Evolutionary conservation across 805 yeast species (phyloP).

Genomic region (Ogataea salicorniae): DNA sequence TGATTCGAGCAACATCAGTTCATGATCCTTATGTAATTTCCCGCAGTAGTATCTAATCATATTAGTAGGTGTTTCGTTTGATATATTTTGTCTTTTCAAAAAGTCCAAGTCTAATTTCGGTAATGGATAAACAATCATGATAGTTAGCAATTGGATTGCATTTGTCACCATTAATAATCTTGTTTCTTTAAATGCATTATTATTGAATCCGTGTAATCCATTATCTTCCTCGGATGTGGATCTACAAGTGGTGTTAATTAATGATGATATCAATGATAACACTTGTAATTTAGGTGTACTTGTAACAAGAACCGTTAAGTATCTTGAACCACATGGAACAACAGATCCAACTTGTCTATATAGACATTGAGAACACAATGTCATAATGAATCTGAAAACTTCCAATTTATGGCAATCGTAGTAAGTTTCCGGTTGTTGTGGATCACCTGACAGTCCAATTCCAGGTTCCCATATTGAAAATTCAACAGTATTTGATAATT

Average conservation of each 20-base stretch:
- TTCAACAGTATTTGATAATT: constrained; percentile 28
- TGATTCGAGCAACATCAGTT: constrained; percentile 43
- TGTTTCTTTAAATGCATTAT: constrained; percentile 31
- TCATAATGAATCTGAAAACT: constrained; percentile 53
- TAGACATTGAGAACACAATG: constrained; percentile 56
- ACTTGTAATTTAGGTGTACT: constrained; percentile 44
- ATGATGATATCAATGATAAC: constrained; percentile 57
- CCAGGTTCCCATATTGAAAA: constrained; percentile 76
- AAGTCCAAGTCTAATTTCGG: constrained; percentile 43
- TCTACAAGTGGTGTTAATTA: constrained; percentile 59
- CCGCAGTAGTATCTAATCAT: constrained; percentile 47
- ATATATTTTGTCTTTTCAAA: constrained; percentile 29
- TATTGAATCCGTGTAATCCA: constrained; percentile 33
- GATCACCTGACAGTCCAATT: constrained; percentile 41
- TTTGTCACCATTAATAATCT: constrained; percentile 46
- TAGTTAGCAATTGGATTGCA: constrained; percentile 56
- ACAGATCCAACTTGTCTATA: constrained; percentile 42
- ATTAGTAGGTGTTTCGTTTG: constrained; percentile 36
- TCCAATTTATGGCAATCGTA: constrained; percentile 66
- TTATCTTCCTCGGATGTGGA: constrained; percentile 39
- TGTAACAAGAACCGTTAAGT: constrained; percentile 49
- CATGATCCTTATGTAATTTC: constrained; percentile 49
- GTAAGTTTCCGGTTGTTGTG: constrained; percentile 31
- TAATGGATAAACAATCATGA: constrained; percentile 58
- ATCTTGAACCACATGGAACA: constrained; percentile 53